Conservation (phyloP, 805 yeast genomes). For the Yamadazyma laniorum region DNA sequence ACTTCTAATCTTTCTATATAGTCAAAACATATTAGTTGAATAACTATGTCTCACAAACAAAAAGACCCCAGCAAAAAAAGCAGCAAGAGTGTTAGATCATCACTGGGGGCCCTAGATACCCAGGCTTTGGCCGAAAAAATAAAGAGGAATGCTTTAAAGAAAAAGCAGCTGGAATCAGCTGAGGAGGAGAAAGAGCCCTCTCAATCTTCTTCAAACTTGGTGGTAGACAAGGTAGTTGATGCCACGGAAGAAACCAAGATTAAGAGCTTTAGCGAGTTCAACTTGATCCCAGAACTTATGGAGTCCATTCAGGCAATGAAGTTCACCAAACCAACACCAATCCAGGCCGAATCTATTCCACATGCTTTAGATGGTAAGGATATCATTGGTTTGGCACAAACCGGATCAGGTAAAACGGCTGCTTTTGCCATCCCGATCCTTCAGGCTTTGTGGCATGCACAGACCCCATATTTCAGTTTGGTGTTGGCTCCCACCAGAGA, state of each 20-base stretch:
- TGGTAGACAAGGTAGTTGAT: constrained; percentile 13
- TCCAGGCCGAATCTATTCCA: constrained; percentile 89
- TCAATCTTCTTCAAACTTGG: neutral
- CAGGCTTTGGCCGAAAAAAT: constrained; percentile 58
- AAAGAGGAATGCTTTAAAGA: constrained; percentile 30
- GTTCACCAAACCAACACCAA: constrained; percentile 85
- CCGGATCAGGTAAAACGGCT: constrained; percentile 98
- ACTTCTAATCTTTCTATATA: too few species aligned
- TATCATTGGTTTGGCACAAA: constrained; percentile 93
- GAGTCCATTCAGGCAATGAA: constrained; percentile 77
- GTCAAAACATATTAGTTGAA: too few species aligned
- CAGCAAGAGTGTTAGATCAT: constrained; percentile 11
- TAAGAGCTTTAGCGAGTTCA: constrained; percentile 52
- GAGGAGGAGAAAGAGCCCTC: neutral
- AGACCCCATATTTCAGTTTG: constrained; percentile 83
- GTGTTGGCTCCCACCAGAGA: constrained; percentile 87
- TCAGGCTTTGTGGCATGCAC: constrained; percentile 87
- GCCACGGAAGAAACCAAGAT: constrained; percentile 24
- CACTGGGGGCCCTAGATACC: constrained; percentile 24
- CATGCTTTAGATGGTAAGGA: constrained; percentile 88
- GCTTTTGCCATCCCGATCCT: constrained; percentile 96
- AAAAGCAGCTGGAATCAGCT: constrained; percentile 7
- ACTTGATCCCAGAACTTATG: constrained; percentile 71
- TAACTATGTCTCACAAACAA: neutral
- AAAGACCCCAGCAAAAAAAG: constrained; percentile 16